phyloP scores from a whole-genome alignment of 768 basidiomycete genomes.

The Termitomyces sp. region DNA sequence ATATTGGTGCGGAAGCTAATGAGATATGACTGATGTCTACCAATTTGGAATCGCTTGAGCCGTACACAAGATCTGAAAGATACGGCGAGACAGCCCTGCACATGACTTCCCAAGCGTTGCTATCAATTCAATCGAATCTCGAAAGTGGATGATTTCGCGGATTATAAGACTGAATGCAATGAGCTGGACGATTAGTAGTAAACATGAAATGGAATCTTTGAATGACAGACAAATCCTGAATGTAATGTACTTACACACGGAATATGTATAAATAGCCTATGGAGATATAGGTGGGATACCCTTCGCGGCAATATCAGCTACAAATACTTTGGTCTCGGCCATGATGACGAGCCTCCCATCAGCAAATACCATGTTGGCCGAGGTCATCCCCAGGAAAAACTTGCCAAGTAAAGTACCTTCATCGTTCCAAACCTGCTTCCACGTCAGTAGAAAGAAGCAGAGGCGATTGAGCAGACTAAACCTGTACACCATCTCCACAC shows the following conservation, averaged over 20 bases:
- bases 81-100: not conserved
- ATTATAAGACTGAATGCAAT: too few species aligned
- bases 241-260: not conserved
- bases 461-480: slow-evolving; percentile 16
- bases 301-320: slow-evolving; percentile 40
- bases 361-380: slow-evolving; percentile 42
- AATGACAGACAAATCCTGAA: not conserved
- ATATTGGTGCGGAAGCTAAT: too few species aligned
- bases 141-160: not conserved
- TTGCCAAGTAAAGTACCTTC: slow-evolving; percentile 58
- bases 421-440: slow-evolving; percentile 43
- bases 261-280: not conserved
- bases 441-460: not conserved
- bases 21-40: too few species aligned
- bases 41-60: too few species aligned
- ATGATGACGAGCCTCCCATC: slow-evolving; percentile 37
- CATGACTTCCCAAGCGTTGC: not conserved
- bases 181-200: too few species aligned
- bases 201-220: not conserved
- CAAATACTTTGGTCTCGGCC: slow-evolving; percentile 41
- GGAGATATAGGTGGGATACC: slow-evolving; percentile 11
- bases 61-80: too few species aligned
- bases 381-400: slow-evolving; percentile 44
- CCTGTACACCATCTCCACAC: slow-evolving; percentile 67
- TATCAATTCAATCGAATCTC: not conserved